Conservation (phyloP, 352 stramenopile genomes). For the Pythium phragmiticola region DNA sequence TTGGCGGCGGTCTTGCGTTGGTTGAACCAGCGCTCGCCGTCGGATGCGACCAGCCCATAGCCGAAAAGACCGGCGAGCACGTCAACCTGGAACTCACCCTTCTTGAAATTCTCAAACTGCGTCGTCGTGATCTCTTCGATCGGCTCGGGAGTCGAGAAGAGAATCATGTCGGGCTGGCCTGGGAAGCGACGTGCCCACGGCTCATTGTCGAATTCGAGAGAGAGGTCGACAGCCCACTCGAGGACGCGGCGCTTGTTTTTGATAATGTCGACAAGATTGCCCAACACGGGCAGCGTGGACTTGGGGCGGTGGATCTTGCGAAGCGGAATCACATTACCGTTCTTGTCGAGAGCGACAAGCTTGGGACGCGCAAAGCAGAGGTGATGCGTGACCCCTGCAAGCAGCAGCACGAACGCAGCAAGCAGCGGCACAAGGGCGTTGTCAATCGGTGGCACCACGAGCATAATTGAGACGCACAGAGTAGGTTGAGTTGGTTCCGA, state of each 20-base stretch:
- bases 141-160: slow-evolving; percentile 21
- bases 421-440: no score
- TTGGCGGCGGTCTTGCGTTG: slow-evolving; percentile 29
- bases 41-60: slow-evolving; percentile 21
- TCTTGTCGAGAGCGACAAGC: no score
- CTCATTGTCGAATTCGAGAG: no score
- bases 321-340: no score
- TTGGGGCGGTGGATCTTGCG: slow-evolving; percentile 1
- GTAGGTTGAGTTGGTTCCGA: no score
- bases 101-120: slow-evolving; percentile 36
- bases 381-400: no score
- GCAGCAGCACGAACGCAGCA: no score
- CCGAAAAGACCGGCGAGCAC: slow-evolving; percentile 25
- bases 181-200: slow-evolving; percentile 4
- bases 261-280: not conserved
- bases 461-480: no score
- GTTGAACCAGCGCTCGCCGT: slow-evolving; percentile 29
- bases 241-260: not conserved
- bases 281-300: slow-evolving; percentile 6
- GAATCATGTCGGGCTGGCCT: slow-evolving; percentile 20
- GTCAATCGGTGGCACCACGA: no score
- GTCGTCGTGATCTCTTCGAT: slow-evolving; percentile 37
- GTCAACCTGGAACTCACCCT: slow-evolving; percentile 25
- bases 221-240: no score
- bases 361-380: no score